phyloP scores from a whole-genome alignment of 2,329 filamentous ascomycete genomes.

The Thielaviopsis musarum region DNA sequence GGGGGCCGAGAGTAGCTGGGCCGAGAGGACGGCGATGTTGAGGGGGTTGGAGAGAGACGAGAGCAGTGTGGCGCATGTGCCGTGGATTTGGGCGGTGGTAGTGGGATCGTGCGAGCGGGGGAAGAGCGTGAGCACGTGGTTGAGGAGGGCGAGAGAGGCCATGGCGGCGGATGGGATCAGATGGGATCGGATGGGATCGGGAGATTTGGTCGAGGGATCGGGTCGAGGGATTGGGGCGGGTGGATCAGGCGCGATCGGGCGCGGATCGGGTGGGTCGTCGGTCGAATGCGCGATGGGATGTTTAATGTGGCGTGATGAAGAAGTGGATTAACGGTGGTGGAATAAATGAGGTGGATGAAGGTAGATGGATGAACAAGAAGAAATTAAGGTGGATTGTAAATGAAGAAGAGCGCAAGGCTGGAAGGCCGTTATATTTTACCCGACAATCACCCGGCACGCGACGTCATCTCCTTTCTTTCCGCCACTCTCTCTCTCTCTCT shows the following conservation, averaged over 20 bases:
- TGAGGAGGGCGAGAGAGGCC: constrained; percentile 44
- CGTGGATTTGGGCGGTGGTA: constrained; percentile 40
- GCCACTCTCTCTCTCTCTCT: neutral
- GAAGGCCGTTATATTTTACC: neutral
- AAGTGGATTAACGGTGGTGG: too few species aligned
- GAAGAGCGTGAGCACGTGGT: constrained; percentile 45
- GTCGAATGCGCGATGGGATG: too few species aligned
- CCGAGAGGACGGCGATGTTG: constrained; percentile 56
- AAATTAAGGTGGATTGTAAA: too few species aligned
- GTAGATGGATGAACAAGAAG: too few species aligned
- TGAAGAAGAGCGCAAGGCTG: too few species aligned
- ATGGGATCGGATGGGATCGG: constrained; percentile 11
- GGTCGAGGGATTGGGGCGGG: constrained; percentile 12
- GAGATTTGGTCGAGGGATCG: neutral
- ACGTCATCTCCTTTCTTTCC: neutral
- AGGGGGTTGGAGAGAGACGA: constrained; percentile 56
- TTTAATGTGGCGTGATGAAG: too few species aligned
- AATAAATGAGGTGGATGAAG: too few species aligned
- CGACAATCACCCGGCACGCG: neutral
- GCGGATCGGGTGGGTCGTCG: too few species aligned
- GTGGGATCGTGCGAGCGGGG: constrained; percentile 34
- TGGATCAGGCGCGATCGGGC: too few species aligned
- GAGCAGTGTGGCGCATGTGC: constrained; percentile 50
- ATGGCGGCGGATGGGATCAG: constrained; percentile 31
- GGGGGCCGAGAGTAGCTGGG: constrained; percentile 53